Evolutionary conservation across 2,329 filamentous ascomycete genomes (phyloP).

Genomic region (Epichloe brachyelytri): DNA sequence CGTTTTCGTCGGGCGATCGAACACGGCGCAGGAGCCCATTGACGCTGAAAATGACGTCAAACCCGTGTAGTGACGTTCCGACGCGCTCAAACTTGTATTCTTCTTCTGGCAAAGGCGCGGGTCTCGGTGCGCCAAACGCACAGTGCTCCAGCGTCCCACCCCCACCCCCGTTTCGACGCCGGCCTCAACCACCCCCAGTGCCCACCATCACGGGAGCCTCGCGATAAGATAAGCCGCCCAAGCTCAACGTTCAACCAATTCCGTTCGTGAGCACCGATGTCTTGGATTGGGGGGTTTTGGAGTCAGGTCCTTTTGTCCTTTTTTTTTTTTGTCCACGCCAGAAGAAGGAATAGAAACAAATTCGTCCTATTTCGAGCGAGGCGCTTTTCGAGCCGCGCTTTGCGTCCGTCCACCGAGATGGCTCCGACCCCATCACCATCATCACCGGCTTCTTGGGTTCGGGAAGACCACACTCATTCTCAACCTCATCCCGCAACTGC

Average conservation of each 20-base stretch:
- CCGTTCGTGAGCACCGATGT: background rate
- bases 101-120: background rate
- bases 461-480: conserved; percentile 91
- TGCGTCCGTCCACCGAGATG: conserved; percentile 25
- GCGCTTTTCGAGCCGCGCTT: background rate
- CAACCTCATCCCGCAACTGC: conserved; percentile 82
- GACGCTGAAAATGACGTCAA: background rate
- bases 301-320: background rate
- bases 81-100: background rate
- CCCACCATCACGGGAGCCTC: background rate
- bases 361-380: background rate
- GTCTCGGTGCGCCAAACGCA: background rate
- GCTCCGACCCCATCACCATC: conserved; percentile 76
- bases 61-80: background rate
- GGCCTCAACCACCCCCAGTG: no score
- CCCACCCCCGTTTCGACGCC: background rate
- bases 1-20: no score
- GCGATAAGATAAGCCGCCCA: background rate
- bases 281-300: background rate
- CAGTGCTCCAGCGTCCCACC: background rate
- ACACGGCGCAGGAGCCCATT: no score
- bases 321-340: background rate
- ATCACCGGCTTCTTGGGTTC: conserved; percentile 93
- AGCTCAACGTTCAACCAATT: background rate
- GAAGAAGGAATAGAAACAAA: background rate